Percentiles rank a stretch among this genome's conserved stretches.
Evolutionary conservation across 495 filamentous ascomycete species (phyloP).

Genomic region (Penicillium antarcticum): DNA sequence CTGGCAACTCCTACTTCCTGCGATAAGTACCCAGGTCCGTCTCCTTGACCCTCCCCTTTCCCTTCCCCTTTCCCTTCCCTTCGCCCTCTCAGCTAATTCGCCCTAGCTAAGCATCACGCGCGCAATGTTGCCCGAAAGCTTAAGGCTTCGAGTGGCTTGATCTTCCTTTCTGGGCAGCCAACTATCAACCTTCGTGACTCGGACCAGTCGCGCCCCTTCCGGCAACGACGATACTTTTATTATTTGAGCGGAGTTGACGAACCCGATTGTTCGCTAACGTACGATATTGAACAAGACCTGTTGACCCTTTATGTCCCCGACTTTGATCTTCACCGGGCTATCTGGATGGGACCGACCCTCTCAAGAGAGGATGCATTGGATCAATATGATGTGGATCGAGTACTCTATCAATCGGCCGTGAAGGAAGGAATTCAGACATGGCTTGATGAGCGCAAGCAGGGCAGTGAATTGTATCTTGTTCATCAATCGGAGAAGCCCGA

Average conservation of each 20-base stretch:
- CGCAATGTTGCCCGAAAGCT: constrained; percentile 67
- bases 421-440: constrained; percentile 57
- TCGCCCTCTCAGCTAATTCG: constrained; percentile 14
- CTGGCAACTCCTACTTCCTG: constrained; percentile 27
- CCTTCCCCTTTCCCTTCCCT: no score
- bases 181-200: constrained; percentile 73
- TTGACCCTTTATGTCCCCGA: constrained; percentile 91
- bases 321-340: constrained; percentile 79
- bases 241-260: constrained; percentile 84
- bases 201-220: constrained; percentile 71
- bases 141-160: constrained; percentile 56
- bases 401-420: constrained; percentile 62
- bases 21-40: constrained; percentile 44
- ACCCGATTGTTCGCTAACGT: constrained; percentile 78
- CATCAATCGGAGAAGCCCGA: constrained; percentile 37
- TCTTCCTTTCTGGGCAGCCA: constrained; percentile 81
- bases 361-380: constrained; percentile 65
- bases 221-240: constrained; percentile 90
- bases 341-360: constrained; percentile 92
- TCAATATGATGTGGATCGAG: constrained; percentile 76
- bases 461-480: constrained; percentile 35
- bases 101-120: constrained; percentile 75
- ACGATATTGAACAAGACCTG: constrained; percentile 67
- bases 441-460: constrained; percentile 53
- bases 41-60: neutral